phyloP scores from a whole-genome alignment of 2,329 filamentous ascomycete species.

The Colletotrichum truncatum region DNA sequence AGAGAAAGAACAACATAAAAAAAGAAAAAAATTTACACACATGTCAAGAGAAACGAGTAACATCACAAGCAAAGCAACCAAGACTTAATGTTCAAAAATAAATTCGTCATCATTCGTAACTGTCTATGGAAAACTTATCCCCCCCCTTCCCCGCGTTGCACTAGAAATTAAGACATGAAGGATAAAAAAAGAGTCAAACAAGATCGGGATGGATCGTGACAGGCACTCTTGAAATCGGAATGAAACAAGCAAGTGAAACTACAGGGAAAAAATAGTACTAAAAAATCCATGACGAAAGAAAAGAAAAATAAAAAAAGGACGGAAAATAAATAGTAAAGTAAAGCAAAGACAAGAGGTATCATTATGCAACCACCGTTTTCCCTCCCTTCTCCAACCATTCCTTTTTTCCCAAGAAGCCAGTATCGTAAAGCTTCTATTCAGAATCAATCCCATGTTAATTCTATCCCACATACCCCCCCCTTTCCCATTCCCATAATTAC shows the following conservation, averaged over 20 bases:
- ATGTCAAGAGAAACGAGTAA: no score
- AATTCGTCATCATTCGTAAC: slow-evolving; percentile 10
- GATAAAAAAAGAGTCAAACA: no score
- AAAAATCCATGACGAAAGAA: not conserved
- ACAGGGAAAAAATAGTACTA: not conserved
- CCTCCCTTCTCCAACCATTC: slow-evolving; percentile 1
- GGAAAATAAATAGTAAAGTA: not conserved
- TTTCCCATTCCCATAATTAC: not conserved
- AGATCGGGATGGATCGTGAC: no score
- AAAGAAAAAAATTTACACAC: no score
- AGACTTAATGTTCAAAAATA: no score
- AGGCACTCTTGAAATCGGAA: not conserved
- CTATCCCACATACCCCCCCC: not conserved
- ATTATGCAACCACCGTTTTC: slow-evolving; percentile 8
- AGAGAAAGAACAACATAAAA: not conserved
- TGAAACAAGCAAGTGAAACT: not conserved
- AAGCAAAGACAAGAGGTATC: slow-evolving; percentile 20
- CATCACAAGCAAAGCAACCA: no score
- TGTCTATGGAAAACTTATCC: no score
- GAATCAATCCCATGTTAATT: not conserved
- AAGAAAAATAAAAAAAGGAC: no score
- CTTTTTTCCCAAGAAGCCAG: not conserved
- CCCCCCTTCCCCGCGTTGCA: no score
- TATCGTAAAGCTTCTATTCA: slow-evolving; percentile 23
- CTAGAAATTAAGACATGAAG: no score